Base-by-base conservation (phyloP, 352 stramenopile species). In the Phytopythium litorale region DNA sequence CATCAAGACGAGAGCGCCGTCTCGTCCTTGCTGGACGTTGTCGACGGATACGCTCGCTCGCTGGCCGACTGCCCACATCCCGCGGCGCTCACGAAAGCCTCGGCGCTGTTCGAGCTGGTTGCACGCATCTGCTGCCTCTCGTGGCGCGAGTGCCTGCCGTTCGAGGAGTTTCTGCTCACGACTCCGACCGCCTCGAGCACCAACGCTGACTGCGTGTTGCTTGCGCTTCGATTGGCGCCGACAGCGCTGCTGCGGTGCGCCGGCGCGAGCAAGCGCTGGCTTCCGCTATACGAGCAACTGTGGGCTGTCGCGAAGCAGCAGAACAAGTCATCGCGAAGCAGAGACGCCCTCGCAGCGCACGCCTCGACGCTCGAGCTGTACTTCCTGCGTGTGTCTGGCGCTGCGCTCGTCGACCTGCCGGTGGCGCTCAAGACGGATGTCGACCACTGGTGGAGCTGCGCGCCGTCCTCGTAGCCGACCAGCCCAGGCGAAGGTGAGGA, bases 11-110 rank as follows among this genome's bases (percentile, higher is more conserved):
- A 75, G 35, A 73, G 48, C 48, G 48, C 51, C 21, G 61, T 71
- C 30, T 75, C 72, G 25, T 67, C 55, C 28, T 60, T 79, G 49
- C 49, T 79, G 43, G 72, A 79, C 28, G 46, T 72, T 7, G 25
- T 79, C 28, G 72, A 79, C 56, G 56, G 56, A 16, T 75, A 76
- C 38, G 63, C 62, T 49, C 60, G 62, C 13, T 55, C 54, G 9
- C 58, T 72, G 40, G 42, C 70, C 3, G 56, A 52, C 55, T 19
- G 21, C 19, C 23, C 9, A 35, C 15, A 2, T 7, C 19, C 19
- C 32, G n/a, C 56, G 60, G 51, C 19, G 51, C 60, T 37, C 49
- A 65, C 21, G 15, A 76, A 76, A 51, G 42, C 63, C 7, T 64
- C 61, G 38, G 64, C 50, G 23, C 32, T 75, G 35, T 76, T 79